Base-by-base conservation (phyloP, 2,329 filamentous ascomycete genomes). In the Annulohypoxylon truncatum region DNA sequence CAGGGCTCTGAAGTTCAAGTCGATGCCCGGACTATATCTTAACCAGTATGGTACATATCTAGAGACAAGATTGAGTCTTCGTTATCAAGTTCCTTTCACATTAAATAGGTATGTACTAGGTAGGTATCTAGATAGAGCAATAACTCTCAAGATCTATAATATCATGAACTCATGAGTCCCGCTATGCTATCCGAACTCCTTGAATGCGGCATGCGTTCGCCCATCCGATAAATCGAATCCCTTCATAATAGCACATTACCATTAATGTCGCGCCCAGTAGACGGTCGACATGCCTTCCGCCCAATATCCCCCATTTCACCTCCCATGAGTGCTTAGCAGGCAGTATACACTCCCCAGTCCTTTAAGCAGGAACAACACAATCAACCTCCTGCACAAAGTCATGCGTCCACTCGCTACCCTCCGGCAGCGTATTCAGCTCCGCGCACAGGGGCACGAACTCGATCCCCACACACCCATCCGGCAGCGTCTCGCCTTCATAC, bases 321-420 rank as follows among this genome's bases (percentile, higher is more conserved):
- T n/a, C n/a, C n/a, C n/a, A n/a, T n/a, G n/a, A n/a, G n/a, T n/a
- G n/a, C n/a, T n/a, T n/a, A n/a, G n/a, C n/a, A n/a, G n/a, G n/a
- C n/a, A n/a, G n/a, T n/a, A n/a, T n/a, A n/a, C n/a, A n/a, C n/a
- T n/a, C n/a, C 26, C 7, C 28, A 48, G 15, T 2, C 22, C 50
- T 18, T 38, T 42, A 54, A 22, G 55, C 28, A 10, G 64, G 29
- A 26, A 31, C 56, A 42, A 67, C 54, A 20, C 67, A 69, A 18
- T 62, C 50, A 2, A 69, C 64, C 46, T 69, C 64, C 64, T 69
- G 64, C 5, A 58, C 67, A 15, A 46, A 62, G 10, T 69, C 67
- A 46, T 69, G 67, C 4, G 48, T 67, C 59, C 56, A 66, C n/a
- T 55, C 26, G 3, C 51, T 54, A 9, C 52, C 62, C 1, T 20